Evolutionary conservation across 257 asterid genomes (phyloP).

Genomic region (Solanum medicagineum): DNA sequence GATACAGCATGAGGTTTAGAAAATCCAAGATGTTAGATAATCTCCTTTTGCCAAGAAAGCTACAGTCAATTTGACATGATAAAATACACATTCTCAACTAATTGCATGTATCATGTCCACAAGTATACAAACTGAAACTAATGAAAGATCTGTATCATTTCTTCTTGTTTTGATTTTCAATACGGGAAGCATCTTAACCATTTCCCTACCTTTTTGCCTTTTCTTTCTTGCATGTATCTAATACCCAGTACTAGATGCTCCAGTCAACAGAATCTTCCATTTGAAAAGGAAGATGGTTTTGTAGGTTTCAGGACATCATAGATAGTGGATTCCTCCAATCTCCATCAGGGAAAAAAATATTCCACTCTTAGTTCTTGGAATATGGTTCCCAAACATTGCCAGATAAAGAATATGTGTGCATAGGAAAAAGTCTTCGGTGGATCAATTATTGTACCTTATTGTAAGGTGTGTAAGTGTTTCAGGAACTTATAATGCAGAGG

Average conservation of each 20-base stretch:
- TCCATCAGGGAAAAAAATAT: slow-evolving; percentile 26
- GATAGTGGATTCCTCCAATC: slow-evolving; percentile 69
- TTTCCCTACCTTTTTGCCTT: slow-evolving; percentile 2
- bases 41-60: not conserved
- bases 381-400: slow-evolving; percentile 64
- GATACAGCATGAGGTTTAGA: not conserved
- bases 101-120: not conserved
- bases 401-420: slow-evolving; percentile 32
- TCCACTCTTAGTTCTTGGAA: slow-evolving; percentile 49
- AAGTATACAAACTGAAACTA: not conserved
- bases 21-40: not conserved
- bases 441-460: slow-evolving; percentile 64
- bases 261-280: slow-evolving; percentile 59
- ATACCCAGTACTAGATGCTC: slow-evolving; percentile 42
- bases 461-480: slow-evolving; percentile 44
- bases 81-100: slow-evolving; percentile 6
- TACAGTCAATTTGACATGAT: not conserved
- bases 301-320: slow-evolving; percentile 37
- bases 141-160: slow-evolving; percentile 10
- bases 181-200: slow-evolving; percentile 28
- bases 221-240: slow-evolving; percentile 12
- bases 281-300: slow-evolving; percentile 16
- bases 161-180: slow-evolving; percentile 13
- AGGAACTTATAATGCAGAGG: slow-evolving; percentile 31
- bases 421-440: slow-evolving; percentile 32